A percentile compares a stretch with the other conserved stretches of the same genome.
phyloP scores from a whole-genome alignment of 768 basidiomycete genomes.

The Termitomyces sp. region DNA sequence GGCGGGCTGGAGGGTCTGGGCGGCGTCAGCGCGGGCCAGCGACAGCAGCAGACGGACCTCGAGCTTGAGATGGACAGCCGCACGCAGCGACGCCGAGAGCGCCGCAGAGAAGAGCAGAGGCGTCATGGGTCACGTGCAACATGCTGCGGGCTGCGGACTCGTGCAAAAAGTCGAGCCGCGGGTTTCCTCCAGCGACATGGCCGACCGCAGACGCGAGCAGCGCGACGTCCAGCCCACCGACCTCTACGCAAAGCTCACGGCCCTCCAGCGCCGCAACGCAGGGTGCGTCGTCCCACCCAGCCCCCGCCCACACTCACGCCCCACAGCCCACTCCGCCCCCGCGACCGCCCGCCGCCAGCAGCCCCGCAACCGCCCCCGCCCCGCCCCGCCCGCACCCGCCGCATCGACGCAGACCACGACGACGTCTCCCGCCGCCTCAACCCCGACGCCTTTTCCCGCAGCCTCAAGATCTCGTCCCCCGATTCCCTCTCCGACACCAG shows the following conservation, averaged over 20 bases:
- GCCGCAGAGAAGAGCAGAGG: conserved; percentile 57
- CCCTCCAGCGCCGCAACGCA: conserved; percentile 61
- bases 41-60: conserved; percentile 37
- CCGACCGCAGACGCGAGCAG: conserved; percentile 36
- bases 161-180: conserved; percentile 4
- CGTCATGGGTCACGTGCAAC: conserved; percentile 37
- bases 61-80: conserved; percentile 63
- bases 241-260: conserved; percentile 56
- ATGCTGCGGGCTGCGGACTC: conserved; percentile 15
- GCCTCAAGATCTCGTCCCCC: conserved; percentile 60
- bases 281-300: conserved; percentile 31
- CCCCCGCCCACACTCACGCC: too few relatives aligned
- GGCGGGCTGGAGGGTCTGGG: conserved; percentile 64
- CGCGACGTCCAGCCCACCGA: conserved; percentile 37
- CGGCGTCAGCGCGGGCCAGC: not conserved
- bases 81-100: conserved; percentile 48
- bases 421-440: too few relatives aligned
- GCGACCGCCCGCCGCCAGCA: conserved; percentile 18
- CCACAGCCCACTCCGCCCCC: not conserved
- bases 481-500: conserved; percentile 60
- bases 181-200: conserved; percentile 21
- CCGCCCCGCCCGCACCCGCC: conserved; percentile 21
- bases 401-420: conserved; percentile 47
- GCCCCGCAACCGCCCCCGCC: conserved; percentile 11
- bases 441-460: conserved; percentile 67